These are phyloP conservation scores for Sphaerobolus stellatus DNA, from an alignment of 1,284 basidiomycete genomes.

Conservation along the genomic window DNA sequence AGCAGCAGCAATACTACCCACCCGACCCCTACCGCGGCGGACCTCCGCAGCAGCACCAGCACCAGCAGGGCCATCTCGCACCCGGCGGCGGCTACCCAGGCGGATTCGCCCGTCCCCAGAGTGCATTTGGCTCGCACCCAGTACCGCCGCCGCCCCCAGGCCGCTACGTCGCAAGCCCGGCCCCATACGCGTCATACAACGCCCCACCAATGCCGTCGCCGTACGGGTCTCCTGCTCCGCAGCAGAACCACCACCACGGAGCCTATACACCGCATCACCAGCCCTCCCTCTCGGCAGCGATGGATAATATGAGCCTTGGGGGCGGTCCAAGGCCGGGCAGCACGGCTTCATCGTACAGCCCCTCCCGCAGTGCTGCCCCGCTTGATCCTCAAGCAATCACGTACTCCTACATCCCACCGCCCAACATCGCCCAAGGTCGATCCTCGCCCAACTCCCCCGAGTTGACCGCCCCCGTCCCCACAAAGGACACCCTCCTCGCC, in stretches of 20 bases:
- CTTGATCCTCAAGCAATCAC: background rate
- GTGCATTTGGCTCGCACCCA: slow-evolving; percentile 17
- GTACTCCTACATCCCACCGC: background rate
- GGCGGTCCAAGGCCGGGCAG: background rate
- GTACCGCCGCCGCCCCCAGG: slow-evolving; percentile 18
- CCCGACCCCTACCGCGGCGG: slow-evolving; percentile 5
- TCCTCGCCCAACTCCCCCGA: slow-evolving; percentile 23
- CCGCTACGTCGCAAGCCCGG: slow-evolving; percentile 27
- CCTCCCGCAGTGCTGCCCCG: background rate
- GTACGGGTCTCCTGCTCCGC: background rate
- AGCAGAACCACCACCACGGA: background rate
- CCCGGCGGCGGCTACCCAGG: slow-evolving; percentile 13
- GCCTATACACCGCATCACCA: background rate
- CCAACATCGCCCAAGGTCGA: background rate
- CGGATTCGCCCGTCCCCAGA: slow-evolving; percentile 7
- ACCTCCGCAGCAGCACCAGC: slow-evolving; percentile 17
- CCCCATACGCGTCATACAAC: slow-evolving; percentile 25
- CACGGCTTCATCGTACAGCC: background rate
- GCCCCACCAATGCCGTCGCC: slow-evolving; percentile 31
- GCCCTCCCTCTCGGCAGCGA: background rate
- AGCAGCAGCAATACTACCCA: slow-evolving; percentile 1
- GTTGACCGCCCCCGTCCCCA: slow-evolving; percentile 65
- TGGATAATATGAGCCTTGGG: background rate
- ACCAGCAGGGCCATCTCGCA: slow-evolving; percentile 18
- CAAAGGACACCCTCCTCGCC: slow-evolving; percentile 51